Base-by-base conservation (phyloP, 192 early-diverging fungal species). In the Cetraspora pellucida region DNA sequence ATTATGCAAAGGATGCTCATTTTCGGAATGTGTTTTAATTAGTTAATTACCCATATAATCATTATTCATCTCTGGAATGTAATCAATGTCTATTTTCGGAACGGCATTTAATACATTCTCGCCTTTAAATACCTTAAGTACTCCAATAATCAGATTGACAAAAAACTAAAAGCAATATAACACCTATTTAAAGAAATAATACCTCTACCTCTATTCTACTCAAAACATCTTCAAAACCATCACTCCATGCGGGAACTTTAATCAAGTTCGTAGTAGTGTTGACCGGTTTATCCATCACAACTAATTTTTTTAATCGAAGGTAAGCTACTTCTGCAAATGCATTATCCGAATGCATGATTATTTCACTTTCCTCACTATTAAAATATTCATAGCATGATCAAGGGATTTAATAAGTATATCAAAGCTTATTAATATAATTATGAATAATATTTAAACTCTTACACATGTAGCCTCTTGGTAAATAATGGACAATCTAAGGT, bases 401-500 rank as follows among this genome's bases (percentile, higher is more conserved):
- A 54, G 19, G 8, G 19, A 54, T 19, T 14, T 54, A 54, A 54
- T 54, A 19, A 54, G 19, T 54, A 19, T 19, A 54, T 19, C 2
- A 54, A 13, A 14, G 16, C 11, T 4, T 13, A 54, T 19, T 54
- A 14, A 54, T 19, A 54, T 19, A 54, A 54, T 14, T 19, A 54
- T 54, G 5, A 54, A 4, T 10, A 54, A n/a, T 19, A 54, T 3
- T 54, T 54, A 14, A 54, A 54, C 11, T 78, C 90, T 86, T 84
- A 93, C 93, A 96, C 69, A 4, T 93, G 85, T 72, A 99, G 92
- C 10, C 93, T 86, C 65, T 89, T 91, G 58, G 90, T 91, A 78
- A 96, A 99, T 30, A 99, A 74, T 3, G 97, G 97, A 73, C 92
- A 95, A 75, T 99, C 96, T 47, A 97, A 78, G 0, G 94, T 95